A percentile compares a stretch with the other conserved stretches of the same genome.
Evolutionary conservation across 179 eudicot genomes (phyloP).

Genomic region (Gypsophila paniculata): DNA sequence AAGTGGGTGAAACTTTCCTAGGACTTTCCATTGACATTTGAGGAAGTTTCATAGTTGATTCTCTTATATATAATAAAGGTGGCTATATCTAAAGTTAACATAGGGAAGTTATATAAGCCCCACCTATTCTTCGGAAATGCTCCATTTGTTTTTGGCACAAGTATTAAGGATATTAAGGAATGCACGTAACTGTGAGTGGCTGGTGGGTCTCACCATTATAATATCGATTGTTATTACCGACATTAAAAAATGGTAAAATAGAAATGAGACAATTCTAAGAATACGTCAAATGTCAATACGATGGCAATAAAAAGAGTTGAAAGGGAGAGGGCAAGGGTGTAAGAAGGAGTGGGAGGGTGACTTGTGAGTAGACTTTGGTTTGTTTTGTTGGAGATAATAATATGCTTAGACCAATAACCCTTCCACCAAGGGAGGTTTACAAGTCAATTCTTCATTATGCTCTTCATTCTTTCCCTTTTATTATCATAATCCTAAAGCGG

Average conservation of each 20-base stretch:
- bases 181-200: too few relatives aligned
- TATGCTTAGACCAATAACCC: slow-evolving; percentile 25
- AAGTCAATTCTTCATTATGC: slow-evolving; percentile 30
- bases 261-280: too few relatives aligned
- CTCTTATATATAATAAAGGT: slow-evolving; percentile 16
- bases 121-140: too few relatives aligned
- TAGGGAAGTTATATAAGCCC: neutral
- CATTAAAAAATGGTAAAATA: too few relatives aligned
- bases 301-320: slow-evolving; percentile 17
- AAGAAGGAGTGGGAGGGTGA: slow-evolving; percentile 24
- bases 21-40: slow-evolving; percentile 33
- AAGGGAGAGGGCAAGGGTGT: slow-evolving; percentile 21
- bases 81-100: slow-evolving; percentile 22
- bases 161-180: too few relatives aligned
- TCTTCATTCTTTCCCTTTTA: neutral
- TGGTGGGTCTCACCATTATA: too few relatives aligned
- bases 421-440: slow-evolving; percentile 34
- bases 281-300: neutral
- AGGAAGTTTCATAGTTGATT: slow-evolving; percentile 39
- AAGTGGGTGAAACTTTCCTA: slow-evolving; percentile 29
- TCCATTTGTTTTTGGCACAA: too few relatives aligned
- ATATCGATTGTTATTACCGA: too few relatives aligned
- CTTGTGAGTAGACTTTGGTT: slow-evolving; percentile 30
- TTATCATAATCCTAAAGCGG: neutral
- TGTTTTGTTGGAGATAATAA: slow-evolving; percentile 5